Evolutionary conservation across 768 basidiomycete genomes (phyloP).

Genomic region (Suillus alpinus): DNA sequence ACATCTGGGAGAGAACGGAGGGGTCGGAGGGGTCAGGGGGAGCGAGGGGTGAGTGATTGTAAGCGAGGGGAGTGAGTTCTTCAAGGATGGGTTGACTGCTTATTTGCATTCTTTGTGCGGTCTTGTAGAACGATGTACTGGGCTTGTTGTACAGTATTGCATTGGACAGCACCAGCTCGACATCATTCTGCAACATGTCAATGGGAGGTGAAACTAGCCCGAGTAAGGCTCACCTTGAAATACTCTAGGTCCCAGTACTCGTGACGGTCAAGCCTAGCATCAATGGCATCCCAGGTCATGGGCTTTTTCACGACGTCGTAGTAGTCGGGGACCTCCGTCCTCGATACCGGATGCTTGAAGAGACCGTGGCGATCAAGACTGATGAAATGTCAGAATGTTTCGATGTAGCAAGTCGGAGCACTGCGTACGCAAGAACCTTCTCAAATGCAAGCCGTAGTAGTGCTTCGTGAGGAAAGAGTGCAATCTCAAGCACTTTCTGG

Average conservation of each 20-base stretch:
- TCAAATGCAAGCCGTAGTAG: slow-evolving; percentile 64
- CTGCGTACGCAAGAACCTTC: slow-evolving; percentile 61
- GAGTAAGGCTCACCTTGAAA: slow-evolving; percentile 55
- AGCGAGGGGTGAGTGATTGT: slow-evolving; percentile 14
- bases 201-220: slow-evolving; percentile 2
- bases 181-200: slow-evolving; percentile 54
- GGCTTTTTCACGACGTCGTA: slow-evolving; percentile 82
- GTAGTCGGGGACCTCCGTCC: slow-evolving; percentile 82
- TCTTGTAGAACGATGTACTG: slow-evolving; percentile 66
- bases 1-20: slow-evolving; percentile 1
- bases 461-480: slow-evolving; percentile 66
- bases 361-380: slow-evolving; percentile 73
- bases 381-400: slow-evolving; percentile 10
- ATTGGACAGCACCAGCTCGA: slow-evolving; percentile 82
- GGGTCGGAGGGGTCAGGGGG: not conserved
- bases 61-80: slow-evolving; percentile 20
- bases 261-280: slow-evolving; percentile 74
- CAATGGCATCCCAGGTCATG: slow-evolving; percentile 87
- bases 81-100: slow-evolving; percentile 35
- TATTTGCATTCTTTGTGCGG: slow-evolving; percentile 61
- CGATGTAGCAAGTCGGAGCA: slow-evolving; percentile 5
- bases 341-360: slow-evolving; percentile 84
- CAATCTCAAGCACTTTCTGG: slow-evolving; percentile 57
- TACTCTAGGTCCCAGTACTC: slow-evolving; percentile 75
- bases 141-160: slow-evolving; percentile 83